phyloP scores from a whole-genome alignment of 352 stramenopile species.

The Pythium biforme region DNA sequence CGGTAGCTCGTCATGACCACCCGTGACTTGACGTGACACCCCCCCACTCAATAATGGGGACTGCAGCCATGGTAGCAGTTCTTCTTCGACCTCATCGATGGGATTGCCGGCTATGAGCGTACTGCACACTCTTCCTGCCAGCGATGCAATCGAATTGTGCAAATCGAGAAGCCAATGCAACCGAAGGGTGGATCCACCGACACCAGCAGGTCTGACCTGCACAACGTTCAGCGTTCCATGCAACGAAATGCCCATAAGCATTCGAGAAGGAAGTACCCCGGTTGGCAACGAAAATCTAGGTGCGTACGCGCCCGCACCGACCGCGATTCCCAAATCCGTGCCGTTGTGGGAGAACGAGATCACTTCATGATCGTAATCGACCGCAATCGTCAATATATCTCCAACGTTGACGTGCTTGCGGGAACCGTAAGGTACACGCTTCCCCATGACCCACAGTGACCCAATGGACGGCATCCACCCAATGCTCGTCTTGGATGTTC shows the following conservation, averaged over 20 bases:
- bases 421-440: conserved; percentile 47
- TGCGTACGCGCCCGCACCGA: conserved; percentile 41
- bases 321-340: conserved; percentile 46
- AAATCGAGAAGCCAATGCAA: conserved; percentile 86
- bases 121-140: conserved; percentile 62
- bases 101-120: conserved; percentile 78
- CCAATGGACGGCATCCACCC: conserved; percentile 87
- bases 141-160: conserved; percentile 68
- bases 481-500: conserved; percentile 38
- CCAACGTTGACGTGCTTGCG: conserved; percentile 44
- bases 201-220: conserved; percentile 65
- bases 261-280: conserved; percentile 28
- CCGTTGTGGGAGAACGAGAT: conserved; percentile 79
- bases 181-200: conserved; percentile 73
- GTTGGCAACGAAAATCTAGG: neutral
- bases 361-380: conserved; percentile 78
- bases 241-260: conserved; percentile 58
- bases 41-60: conserved; percentile 79
- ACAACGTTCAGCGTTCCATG: conserved; percentile 72
- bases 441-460: conserved; percentile 66
- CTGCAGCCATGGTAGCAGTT: conserved; percentile 81
- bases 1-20: conserved; percentile 22
- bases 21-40: conserved; percentile 26
- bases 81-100: conserved; percentile 75
- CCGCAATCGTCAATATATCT: conserved; percentile 68